Evolutionary conservation across 2,329 filamentous ascomycete species (phyloP).

Genomic region (Aureobasidium sp.): DNA sequence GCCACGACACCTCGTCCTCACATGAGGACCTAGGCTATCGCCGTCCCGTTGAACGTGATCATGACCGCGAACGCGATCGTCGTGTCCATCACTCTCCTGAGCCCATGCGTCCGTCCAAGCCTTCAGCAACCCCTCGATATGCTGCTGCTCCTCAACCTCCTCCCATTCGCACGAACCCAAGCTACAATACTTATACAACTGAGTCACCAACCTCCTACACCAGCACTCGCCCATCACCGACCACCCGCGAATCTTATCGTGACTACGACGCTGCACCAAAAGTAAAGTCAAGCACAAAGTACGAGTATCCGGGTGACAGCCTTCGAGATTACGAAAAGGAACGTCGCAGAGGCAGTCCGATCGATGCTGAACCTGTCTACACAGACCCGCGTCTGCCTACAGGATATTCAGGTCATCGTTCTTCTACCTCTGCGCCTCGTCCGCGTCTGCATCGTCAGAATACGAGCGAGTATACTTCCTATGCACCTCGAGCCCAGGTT

Average conservation of each 20-base stretch:
- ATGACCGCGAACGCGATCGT: conserved; percentile 15
- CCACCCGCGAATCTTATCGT: neutral
- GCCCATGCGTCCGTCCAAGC: neutral
- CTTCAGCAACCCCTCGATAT: neutral
- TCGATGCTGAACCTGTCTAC: neutral
- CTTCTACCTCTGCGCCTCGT: neutral
- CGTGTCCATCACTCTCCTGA: conserved; percentile 7
- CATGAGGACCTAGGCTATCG: conserved; percentile 26
- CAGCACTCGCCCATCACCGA: neutral
- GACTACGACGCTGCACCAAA: neutral
- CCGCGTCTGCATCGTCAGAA: neutral
- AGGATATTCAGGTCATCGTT: neutral
- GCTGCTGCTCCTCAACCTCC: conserved; percentile 12
- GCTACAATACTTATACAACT: neutral
- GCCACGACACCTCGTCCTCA: conserved; percentile 22
- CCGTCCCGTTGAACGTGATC: conserved; percentile 7
- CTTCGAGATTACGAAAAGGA: conserved; percentile 1
- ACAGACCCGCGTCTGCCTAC: neutral
- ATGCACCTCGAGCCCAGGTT: neutral
- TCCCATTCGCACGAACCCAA: neutral
- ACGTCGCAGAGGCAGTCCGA: neutral
- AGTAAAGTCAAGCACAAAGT: neutral
- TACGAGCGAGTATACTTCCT: neutral
- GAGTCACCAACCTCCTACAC: conserved; percentile 12
- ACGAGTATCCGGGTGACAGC: neutral